Evolutionary conservation across 2,329 filamentous ascomycete species (phyloP).

Genomic region (Penicillium crustosum): DNA sequence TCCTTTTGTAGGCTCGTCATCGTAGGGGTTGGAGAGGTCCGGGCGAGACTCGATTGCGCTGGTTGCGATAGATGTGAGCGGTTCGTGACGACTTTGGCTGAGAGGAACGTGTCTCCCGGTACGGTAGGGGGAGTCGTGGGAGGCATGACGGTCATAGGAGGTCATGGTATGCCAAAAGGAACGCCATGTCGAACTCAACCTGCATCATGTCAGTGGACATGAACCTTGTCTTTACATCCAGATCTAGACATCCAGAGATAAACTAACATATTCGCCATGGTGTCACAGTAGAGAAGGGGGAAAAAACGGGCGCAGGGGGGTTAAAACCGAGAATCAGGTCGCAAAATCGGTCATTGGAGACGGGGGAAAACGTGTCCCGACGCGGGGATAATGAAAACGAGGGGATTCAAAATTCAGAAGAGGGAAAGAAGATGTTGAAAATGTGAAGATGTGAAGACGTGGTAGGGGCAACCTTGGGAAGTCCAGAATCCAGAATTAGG

Average conservation of each 20-base stretch:
- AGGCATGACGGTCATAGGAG: conserved; percentile 79
- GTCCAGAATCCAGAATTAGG: conserved; percentile 15
- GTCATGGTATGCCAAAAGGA: conserved; percentile 95
- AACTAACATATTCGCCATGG: conserved; percentile 28
- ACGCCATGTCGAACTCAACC: conserved; percentile 72
- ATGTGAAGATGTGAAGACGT: neutral
- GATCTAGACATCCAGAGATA: neutral
- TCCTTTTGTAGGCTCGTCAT: conserved; percentile 64
- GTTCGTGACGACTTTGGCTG: conserved; percentile 74
- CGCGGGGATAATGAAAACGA: neutral
- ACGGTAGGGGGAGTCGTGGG: conserved; percentile 88
- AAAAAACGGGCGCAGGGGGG: conserved; percentile 7
- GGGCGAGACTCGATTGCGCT: conserved; percentile 81
- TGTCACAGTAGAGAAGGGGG: neutral
- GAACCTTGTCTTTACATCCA: neutral
- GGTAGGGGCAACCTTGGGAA: conserved; percentile 8
- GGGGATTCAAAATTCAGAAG: neutral
- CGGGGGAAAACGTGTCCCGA: neutral
- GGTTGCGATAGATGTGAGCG: conserved; percentile 83
- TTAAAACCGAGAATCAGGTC: neutral
- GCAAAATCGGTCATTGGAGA: conserved; percentile 2
- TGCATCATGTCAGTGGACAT: conserved; percentile 32
- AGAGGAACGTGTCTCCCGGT: conserved; percentile 88
- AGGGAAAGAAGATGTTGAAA: neutral
- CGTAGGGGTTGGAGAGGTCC: conserved; percentile 77